phyloP scores from a whole-genome alignment of 495 filamentous ascomycete species.

The Bryoglossum gracile region DNA sequence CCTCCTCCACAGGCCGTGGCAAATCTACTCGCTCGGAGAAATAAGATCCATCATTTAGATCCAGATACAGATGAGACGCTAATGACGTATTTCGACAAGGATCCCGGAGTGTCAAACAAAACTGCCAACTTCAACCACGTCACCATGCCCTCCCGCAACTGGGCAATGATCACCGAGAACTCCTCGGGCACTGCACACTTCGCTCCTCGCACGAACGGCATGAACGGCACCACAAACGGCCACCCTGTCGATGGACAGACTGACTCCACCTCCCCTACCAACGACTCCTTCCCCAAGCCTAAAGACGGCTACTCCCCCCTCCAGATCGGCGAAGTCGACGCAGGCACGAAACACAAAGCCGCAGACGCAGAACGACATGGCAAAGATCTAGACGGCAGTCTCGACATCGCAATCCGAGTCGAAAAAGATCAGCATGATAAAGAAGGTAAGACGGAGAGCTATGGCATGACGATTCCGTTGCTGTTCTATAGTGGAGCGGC shows the following conservation, averaged over 20 bases:
- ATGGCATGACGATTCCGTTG: slow-evolving; percentile 55
- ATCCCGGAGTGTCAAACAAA: slow-evolving; percentile 65
- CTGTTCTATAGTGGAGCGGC: slow-evolving; percentile 27
- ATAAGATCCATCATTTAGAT: slow-evolving; percentile 92
- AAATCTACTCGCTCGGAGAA: slow-evolving; percentile 73
- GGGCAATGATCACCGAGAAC: slow-evolving; percentile 72
- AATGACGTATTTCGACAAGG: slow-evolving; percentile 75
- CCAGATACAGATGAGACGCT: slow-evolving; percentile 80
- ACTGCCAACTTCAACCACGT: slow-evolving; percentile 63
- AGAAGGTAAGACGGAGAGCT: slow-evolving; percentile 55
- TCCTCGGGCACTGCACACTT: too few species aligned
- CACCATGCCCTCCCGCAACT: slow-evolving; percentile 90
- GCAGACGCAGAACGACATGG: slow-evolving; percentile 45
- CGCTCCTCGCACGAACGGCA: not conserved
- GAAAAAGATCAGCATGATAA: slow-evolving; percentile 63
- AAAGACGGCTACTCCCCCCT: slow-evolving; percentile 61
- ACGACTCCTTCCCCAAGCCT: slow-evolving; percentile 2
- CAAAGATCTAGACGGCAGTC: slow-evolving; percentile 48
- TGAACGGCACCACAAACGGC: slow-evolving; percentile 1
- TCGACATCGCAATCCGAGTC: slow-evolving; percentile 62
- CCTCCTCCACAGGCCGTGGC: slow-evolving; percentile 84
- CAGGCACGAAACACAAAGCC: slow-evolving; percentile 58
- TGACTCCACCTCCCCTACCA: not conserved
- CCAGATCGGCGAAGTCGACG: slow-evolving; percentile 53
- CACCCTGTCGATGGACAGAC: not conserved